A percentile compares a stretch with the other conserved stretches of the same genome.
Evolutionary conservation across 2,329 filamentous ascomycete species (phyloP).

Genomic region (Rhinocladiella similis): DNA sequence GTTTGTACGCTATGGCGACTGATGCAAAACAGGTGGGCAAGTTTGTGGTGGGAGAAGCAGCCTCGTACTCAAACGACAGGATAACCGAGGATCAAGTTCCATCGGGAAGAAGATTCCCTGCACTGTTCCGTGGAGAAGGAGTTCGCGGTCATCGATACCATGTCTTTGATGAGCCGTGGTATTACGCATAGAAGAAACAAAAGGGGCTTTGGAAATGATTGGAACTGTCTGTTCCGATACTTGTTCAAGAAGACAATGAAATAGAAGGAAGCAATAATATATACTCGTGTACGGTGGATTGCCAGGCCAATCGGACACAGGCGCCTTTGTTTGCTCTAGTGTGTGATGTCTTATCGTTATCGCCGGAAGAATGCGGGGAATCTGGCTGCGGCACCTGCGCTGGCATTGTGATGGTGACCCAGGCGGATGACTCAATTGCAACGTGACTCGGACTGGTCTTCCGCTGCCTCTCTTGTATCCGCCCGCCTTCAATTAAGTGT

Average conservation of each 20-base stretch:
- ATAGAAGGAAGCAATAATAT: neutral
- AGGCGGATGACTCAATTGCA: constrained; percentile 5
- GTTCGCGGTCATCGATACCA: constrained; percentile 90
- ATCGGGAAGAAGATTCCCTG: constrained; percentile 77
- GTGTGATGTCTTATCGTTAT: constrained; percentile 19
- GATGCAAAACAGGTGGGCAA: constrained; percentile 67
- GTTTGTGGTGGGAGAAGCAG: constrained; percentile 76
- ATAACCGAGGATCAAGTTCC: constrained; percentile 74
- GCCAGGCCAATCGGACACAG: neutral
- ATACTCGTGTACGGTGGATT: too few relatives aligned
- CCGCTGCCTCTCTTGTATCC: neutral
- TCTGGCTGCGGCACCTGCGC: neutral
- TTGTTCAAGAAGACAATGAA: neutral
- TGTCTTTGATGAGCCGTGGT: constrained; percentile 89
- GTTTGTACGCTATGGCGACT: constrained; percentile 11
- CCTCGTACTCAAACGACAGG: constrained; percentile 63
- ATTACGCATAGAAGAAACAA: constrained; percentile 46
- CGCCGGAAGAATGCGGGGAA: constrained; percentile 20
- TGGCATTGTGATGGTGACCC: too few relatives aligned
- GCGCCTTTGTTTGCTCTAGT: neutral
- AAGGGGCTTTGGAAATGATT: neutral
- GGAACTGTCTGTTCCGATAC: neutral
- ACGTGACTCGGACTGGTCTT: constrained; percentile 5
- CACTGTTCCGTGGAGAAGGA: constrained; percentile 78
- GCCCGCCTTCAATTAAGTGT: neutral